Evolutionary conservation across 2,329 filamentous ascomycete species (phyloP), one percentile per base, ranked within the genome.

Genomic region (Chrysosporium keratinophilum): DNA sequence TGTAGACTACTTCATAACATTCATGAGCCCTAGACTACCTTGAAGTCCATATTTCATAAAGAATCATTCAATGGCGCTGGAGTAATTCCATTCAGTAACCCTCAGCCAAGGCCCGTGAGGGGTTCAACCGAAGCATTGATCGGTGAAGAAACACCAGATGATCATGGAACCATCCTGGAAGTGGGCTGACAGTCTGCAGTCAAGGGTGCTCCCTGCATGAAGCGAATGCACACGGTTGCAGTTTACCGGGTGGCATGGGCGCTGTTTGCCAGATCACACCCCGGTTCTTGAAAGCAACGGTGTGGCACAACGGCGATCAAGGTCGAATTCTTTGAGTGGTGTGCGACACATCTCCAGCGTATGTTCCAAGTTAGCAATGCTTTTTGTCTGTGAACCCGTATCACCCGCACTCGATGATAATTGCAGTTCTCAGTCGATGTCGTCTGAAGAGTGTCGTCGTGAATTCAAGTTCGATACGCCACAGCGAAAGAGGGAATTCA

Each of bases 161-260:
- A 51, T 37, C 39, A 43, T 14, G 31, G 9, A 43, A 15, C 31
- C 41, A 28, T 28, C 23, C 23, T 28, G 23, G 40, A 35, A 17
- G 15, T 9, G 31, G 15, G 28, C 28, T 20, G 31, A 28, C 19
- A 17, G 23, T 37, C 39, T 10, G 23, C 37, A 37, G 43, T 14
- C n/a, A 40, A 51, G 43, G 49, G 49, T 44, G 17, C 12, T 17
- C 50, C 50, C 50, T 46, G 50, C 20, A 46, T 40, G 31, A 17
- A 31, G 7, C 43, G 12, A 35, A 50, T 31, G 15, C 47, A 28
- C 23, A 41, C n/a, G 20, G 50, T 52, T 46, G 33, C 50, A 52
- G 39, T 52, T 41, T 20, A 33, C 50, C 19, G 42, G 50, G 41
- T 40, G 20, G 42, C 34, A 42, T 42, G 50, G 42, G 15, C 17